A percentile compares a stretch with the other conserved stretches of the same genome.
Evolutionary conservation across 2,329 filamentous ascomycete species (phyloP).

Genomic region (Nigrospora sphaerica): DNA sequence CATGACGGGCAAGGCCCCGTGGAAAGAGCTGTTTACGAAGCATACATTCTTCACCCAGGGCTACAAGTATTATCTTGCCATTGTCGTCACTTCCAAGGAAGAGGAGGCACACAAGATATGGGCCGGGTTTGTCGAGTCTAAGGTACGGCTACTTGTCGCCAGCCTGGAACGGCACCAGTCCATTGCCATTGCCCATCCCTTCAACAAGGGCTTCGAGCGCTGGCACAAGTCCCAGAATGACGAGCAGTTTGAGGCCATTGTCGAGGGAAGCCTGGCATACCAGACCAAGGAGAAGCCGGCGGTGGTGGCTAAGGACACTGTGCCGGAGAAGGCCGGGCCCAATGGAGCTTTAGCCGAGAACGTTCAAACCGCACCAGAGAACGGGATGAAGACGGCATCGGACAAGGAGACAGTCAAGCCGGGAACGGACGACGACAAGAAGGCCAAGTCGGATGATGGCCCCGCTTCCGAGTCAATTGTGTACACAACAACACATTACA

Average conservation of each 20-base stretch:
- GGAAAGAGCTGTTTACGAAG: conserved; percentile 83
- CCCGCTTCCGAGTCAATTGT: conserved; percentile 35
- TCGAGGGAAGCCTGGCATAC: conserved; percentile 44
- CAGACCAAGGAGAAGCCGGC: conserved; percentile 26
- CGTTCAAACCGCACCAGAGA: conserved; percentile 28
- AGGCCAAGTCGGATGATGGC: conserved; percentile 13
- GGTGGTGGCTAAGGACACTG: conserved; percentile 14
- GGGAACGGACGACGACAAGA: conserved; percentile 18
- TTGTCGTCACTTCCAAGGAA: conserved; percentile 74
- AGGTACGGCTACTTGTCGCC: conserved; percentile 77
- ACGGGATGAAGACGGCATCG: conserved; percentile 14
- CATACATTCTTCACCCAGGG: conserved; percentile 90
- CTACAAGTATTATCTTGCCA: conserved; percentile 92
- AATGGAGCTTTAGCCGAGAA: conserved; percentile 38
- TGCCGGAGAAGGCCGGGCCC: conserved; percentile 12
- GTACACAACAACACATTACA: conserved; percentile 90
- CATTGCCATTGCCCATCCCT: conserved; percentile 80
- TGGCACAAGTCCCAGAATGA: conserved; percentile 61
- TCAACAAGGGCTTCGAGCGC: conserved; percentile 87
- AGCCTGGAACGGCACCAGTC: conserved; percentile 74
- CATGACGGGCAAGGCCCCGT: conserved; percentile 65
- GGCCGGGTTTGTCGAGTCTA: conserved; percentile 91
- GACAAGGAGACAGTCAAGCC: conserved; percentile 4
- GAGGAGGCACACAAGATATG: conserved; percentile 82
- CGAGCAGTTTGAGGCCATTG: conserved; percentile 43